Evolutionary conservation across 305 asterid genomes (phyloP).

Genomic region (Coffea humblotiana): DNA sequence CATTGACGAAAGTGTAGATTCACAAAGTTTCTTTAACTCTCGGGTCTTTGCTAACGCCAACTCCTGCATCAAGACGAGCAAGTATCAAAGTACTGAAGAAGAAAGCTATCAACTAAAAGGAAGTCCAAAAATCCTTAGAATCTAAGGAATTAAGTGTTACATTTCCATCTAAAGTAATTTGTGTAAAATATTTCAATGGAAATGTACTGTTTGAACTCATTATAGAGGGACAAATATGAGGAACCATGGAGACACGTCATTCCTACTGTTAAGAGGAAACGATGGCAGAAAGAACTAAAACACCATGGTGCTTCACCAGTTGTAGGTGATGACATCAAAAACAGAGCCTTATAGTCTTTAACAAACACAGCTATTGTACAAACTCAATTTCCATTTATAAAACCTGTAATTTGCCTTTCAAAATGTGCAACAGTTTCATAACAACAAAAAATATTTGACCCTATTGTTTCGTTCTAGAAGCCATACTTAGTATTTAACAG

Average conservation of each 20-base stretch:
- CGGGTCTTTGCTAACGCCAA: slow-evolving; percentile 69
- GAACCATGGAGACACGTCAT: background rate
- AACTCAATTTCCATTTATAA: background rate
- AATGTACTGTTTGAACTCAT: no score
- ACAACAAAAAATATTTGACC: background rate
- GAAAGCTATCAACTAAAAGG: background rate
- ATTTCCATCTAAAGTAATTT: background rate
- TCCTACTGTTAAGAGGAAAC: no score
- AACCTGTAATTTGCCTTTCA: background rate
- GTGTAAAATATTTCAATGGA: background rate
- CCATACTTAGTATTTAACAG: background rate
- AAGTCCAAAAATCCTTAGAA: background rate
- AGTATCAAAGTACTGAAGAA: background rate
- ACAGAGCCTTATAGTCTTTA: background rate
- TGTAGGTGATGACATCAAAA: background rate
- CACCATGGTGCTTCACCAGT: background rate
- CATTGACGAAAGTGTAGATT: slow-evolving; percentile 66
- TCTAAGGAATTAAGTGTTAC: background rate
- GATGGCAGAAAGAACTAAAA: background rate
- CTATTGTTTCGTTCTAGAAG: background rate
- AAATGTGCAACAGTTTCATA: background rate
- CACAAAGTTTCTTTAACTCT: slow-evolving; percentile 89
- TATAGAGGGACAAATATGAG: background rate
- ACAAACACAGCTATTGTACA: background rate
- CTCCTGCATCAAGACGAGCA: slow-evolving; percentile 54